These are phyloP conservation scores for Arachnomyces sp. DNA, from an alignment of 2,329 filamentous ascomycete species.

Conservation along the genomic window DNA sequence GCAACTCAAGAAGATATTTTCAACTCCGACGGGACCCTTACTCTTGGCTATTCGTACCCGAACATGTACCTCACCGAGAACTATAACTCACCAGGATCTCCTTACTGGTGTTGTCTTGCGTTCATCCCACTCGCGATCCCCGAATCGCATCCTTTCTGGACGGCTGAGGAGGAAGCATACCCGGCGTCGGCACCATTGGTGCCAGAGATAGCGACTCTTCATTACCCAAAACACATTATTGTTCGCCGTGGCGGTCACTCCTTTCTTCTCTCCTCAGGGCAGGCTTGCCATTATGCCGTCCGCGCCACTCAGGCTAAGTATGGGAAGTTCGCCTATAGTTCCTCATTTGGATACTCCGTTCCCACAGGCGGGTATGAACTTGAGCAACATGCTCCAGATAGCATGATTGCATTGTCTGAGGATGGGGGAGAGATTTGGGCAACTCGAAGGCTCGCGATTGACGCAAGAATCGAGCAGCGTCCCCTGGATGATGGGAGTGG, in stretches of 20 bases:
- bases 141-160: slow-evolving; percentile 66
- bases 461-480: slow-evolving; percentile 50
- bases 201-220: slow-evolving; percentile 52
- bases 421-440: slow-evolving; percentile 75
- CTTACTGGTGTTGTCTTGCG: slow-evolving; percentile 72
- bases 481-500: slow-evolving; percentile 32
- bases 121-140: slow-evolving; percentile 67
- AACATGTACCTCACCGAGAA: slow-evolving; percentile 79
- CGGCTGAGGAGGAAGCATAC: slow-evolving; percentile 54
- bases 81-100: slow-evolving; percentile 65
- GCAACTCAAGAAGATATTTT: slow-evolving; percentile 66
- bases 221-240: slow-evolving; percentile 65
- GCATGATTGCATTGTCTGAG: slow-evolving; percentile 66
- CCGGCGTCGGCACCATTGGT: slow-evolving; percentile 41
- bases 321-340: slow-evolving; percentile 68
- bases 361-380: slow-evolving; percentile 67
- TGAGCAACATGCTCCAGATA: slow-evolving; percentile 68
- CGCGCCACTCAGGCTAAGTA: slow-evolving; percentile 77
- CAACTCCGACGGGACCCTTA: slow-evolving; percentile 64
- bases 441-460: slow-evolving; percentile 58
- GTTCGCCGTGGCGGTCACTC: slow-evolving; percentile 64
- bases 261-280: slow-evolving; percentile 66
- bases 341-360: slow-evolving; percentile 67
- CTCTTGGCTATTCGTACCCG: slow-evolving; percentile 67
- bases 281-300: slow-evolving; percentile 75